phyloP scores from a whole-genome alignment of 2,329 filamentous ascomycete species.

The Xylariomycetidae sp. region DNA sequence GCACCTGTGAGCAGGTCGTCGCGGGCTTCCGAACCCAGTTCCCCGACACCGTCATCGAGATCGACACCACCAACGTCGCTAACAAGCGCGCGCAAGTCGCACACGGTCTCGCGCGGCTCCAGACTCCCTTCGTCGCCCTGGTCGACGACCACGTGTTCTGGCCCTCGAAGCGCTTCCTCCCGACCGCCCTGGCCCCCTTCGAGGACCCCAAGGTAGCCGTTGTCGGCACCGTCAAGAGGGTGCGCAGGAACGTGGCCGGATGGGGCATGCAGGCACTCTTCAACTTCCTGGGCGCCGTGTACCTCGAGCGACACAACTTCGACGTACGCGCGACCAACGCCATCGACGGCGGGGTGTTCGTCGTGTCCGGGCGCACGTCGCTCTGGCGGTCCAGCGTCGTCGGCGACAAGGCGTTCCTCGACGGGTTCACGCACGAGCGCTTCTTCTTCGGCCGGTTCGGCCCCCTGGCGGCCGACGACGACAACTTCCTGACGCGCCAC shows the following conservation, averaged over 20 bases:
- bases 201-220: slow-evolving; percentile 43
- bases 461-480: slow-evolving; percentile 52
- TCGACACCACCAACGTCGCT: slow-evolving; percentile 28
- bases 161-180: slow-evolving; percentile 34
- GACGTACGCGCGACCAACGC: slow-evolving; percentile 52
- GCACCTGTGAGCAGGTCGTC: slow-evolving; percentile 11
- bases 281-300: slow-evolving; percentile 55
- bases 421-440: slow-evolving; percentile 42
- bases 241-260: slow-evolving; percentile 25
- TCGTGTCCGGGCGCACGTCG: slow-evolving; percentile 52
- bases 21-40: slow-evolving; percentile 6
- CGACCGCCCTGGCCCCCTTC: slow-evolving; percentile 37
- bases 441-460: slow-evolving; percentile 42
- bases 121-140: slow-evolving; percentile 39
- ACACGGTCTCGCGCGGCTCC: slow-evolving; percentile 31
- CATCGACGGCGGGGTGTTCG: slow-evolving; percentile 55
- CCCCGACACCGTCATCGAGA: slow-evolving; percentile 19
- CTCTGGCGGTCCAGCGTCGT: slow-evolving; percentile 48
- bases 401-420: slow-evolving; percentile 35
- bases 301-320: slow-evolving; percentile 59
- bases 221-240: slow-evolving; percentile 53
- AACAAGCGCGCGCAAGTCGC: slow-evolving; percentile 48
- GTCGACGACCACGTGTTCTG: slow-evolving; percentile 53
- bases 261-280: slow-evolving; percentile 27
- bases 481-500: slow-evolving; percentile 57